Percentiles rank a stretch among this genome's conserved stretches.
Evolutionary conservation across 2,329 filamentous ascomycete species (phyloP).

Genomic region (Colletotrichum chrysophilum): DNA sequence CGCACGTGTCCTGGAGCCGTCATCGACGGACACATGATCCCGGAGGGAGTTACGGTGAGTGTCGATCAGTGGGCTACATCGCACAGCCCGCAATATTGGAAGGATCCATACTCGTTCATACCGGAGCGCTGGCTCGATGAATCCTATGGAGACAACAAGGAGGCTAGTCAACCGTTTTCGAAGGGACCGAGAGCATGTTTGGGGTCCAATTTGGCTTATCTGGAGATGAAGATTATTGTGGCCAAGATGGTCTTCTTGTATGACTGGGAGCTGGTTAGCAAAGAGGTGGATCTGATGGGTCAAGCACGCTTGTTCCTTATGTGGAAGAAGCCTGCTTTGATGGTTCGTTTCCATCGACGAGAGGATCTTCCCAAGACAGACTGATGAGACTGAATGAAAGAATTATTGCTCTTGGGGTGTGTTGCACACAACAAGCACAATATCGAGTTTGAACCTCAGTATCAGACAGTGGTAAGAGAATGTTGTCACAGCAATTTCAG

Average conservation of each 20-base stretch:
- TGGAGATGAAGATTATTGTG: not conserved
- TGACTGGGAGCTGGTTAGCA: not conserved
- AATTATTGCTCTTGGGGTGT: not conserved
- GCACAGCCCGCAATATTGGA: not conserved
- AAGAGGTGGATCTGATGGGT: not conserved
- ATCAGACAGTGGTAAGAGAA: rapidly evolving
- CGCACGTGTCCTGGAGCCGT: not conserved
- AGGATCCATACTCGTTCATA: not conserved
- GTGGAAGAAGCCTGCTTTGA: not conserved
- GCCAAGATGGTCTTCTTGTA: not conserved
- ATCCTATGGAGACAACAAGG: not conserved
- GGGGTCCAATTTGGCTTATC: not conserved
- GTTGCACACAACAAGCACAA: not conserved
- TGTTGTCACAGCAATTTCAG: not conserved
- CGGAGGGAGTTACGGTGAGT: not conserved
- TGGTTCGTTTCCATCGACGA: not conserved
- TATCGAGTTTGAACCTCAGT: not conserved
- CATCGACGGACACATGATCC: not conserved
- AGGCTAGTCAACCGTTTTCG: not conserved
- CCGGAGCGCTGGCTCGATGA: not conserved
- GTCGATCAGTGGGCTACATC: not conserved
- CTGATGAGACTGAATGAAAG: not conserved
- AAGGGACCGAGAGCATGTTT: not conserved
- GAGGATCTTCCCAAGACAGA: not conserved
- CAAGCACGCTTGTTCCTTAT: not conserved